Percentiles rank a stretch among this genome's conserved stretches.
Evolutionary conservation across 1,284 basidiomycete species (phyloP).

Genomic region (Ustilago loliicola): DNA sequence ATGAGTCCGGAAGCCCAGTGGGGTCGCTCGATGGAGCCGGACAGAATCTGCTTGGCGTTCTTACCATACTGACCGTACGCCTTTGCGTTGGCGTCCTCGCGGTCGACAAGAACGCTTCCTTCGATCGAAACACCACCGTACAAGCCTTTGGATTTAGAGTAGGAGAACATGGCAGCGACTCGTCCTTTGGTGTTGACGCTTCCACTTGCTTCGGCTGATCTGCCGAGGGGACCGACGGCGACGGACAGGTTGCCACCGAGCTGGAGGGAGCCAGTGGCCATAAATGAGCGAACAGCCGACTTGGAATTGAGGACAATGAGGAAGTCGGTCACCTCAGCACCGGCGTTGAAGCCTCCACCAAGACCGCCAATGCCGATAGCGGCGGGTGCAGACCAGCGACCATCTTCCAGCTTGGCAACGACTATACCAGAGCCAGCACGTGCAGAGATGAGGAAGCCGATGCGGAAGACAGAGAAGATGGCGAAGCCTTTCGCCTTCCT

Average conservation of each 20-base stretch:
- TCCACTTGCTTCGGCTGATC: constrained; percentile 92
- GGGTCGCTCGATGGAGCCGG: constrained; percentile 58
- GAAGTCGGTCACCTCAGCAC: constrained; percentile 94
- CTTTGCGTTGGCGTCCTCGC: constrained; percentile 79
- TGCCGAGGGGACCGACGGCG: constrained; percentile 91
- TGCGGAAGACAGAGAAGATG: constrained; percentile 73
- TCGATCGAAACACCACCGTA: constrained; percentile 89
- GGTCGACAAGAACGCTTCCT: constrained; percentile 92
- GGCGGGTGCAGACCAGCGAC: constrained; percentile 92
- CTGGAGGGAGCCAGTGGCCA: constrained; percentile 92
- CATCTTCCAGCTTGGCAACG: constrained; percentile 86
- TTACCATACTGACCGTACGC: constrained; percentile 64
- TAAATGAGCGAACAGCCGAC: constrained; percentile 83
- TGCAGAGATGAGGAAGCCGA: constrained; percentile 75
- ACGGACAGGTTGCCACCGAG: constrained; percentile 77
- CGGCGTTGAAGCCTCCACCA: constrained; percentile 85
- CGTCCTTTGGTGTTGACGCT: constrained; percentile 87
- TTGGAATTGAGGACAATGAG: constrained; percentile 89
- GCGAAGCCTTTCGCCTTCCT: constrained; percentile 84
- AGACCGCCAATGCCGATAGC: constrained; percentile 88
- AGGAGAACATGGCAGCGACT: constrained; percentile 88
- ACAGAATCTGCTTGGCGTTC: constrained; percentile 64
- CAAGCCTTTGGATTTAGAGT: constrained; percentile 92
- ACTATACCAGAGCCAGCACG: constrained; percentile 90
- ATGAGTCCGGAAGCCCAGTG: constrained; percentile 49